Conservation (phyloP, 2,329 filamentous ascomycete genomes). For the Phialophora tarda region DNA sequence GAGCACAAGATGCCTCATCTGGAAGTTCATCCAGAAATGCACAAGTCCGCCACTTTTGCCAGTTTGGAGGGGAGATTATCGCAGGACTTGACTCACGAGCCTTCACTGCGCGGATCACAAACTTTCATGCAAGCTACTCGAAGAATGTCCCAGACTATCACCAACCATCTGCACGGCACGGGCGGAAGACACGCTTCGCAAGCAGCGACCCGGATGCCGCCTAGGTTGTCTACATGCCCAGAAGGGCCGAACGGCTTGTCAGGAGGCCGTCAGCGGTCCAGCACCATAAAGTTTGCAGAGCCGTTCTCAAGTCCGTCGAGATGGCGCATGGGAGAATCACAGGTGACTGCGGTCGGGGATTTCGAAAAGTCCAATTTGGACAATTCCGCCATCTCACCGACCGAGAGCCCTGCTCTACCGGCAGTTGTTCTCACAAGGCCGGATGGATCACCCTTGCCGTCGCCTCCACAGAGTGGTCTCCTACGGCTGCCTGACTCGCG, state of each 20-base stretch:
- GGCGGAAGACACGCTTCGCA: conserved; percentile 8
- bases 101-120: conserved; percentile 27
- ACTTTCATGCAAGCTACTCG: conserved; percentile 25
- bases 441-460: conserved; percentile 9
- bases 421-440: conserved; percentile 9
- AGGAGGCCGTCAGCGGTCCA: conserved; percentile 17
- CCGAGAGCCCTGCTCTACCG: conserved; percentile 14
- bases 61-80: conserved; percentile 31
- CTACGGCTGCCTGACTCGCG: conserved; percentile 12
- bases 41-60: conserved; percentile 27
- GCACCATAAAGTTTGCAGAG: conserved; percentile 33
- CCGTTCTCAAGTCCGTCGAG: conserved; percentile 19
- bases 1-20: conserved; percentile 10
- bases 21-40: conserved; percentile 18
- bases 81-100: conserved; percentile 25
- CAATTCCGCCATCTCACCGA: conserved; percentile 16
- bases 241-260: neutral
- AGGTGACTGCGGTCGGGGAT: conserved; percentile 12
- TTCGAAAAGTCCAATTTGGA: conserved; percentile 15
- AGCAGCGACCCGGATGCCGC: neutral
- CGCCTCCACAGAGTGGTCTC: neutral
- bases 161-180: conserved; percentile 23
- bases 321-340: conserved; percentile 11
- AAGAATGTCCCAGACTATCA: conserved; percentile 30
- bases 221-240: conserved; percentile 7